These are phyloP conservation scores for Microbotryomycetes sp. DNA, from an alignment of 1,284 basidiomycete genomes.

Conservation along the genomic window DNA sequence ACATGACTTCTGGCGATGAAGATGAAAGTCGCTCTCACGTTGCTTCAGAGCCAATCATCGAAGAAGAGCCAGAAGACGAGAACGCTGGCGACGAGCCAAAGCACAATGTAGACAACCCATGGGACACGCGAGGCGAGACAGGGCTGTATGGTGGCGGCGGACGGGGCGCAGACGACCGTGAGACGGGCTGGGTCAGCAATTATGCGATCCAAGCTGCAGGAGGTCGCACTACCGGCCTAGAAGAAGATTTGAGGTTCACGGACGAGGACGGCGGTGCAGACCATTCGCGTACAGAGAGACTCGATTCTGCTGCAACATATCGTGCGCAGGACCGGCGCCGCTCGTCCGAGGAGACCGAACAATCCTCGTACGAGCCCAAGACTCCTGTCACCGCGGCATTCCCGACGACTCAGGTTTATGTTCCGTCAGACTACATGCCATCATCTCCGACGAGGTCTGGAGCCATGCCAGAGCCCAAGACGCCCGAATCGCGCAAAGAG, in stretches of 20 bases:
- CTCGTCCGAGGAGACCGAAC: conserved; percentile 4
- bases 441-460: neutral
- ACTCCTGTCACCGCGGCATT: conserved; percentile 11
- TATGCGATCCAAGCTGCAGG: conserved; percentile 9
- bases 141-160: conserved; percentile 30
- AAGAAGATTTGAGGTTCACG: conserved; percentile 17
- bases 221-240: neutral
- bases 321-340: neutral
- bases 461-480: neutral
- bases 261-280: neutral
- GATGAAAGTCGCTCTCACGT: neutral
- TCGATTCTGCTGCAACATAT: neutral
- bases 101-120: conserved; percentile 1
- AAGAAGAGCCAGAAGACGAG: neutral
- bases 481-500: neutral
- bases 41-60: neutral
- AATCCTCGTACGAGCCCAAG: conserved; percentile 12
- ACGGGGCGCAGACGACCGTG: conserved; percentile 24
- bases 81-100: neutral
- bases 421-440: neutral
- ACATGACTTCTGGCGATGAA: neutral
- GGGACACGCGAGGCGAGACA: conserved; percentile 28
- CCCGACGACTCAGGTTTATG: neutral
- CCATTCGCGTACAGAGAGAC: neutral
- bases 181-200: conserved; percentile 27